Evolutionary conservation across 2,329 filamentous ascomycete species (phyloP), one percentile per base, ranked within the genome.

Genomic region (Monosporascus sp.): DNA sequence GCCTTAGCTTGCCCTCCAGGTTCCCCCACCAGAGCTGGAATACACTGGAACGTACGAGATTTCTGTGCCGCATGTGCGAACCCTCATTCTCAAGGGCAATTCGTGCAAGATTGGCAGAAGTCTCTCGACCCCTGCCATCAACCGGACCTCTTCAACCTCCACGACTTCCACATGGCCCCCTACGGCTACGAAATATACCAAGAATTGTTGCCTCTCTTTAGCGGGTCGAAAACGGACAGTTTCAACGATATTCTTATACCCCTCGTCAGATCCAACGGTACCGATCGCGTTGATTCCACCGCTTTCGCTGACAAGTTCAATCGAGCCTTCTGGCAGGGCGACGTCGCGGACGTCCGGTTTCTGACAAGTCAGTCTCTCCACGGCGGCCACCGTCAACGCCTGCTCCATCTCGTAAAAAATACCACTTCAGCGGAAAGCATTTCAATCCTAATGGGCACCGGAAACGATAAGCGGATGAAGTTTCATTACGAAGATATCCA

Each of bases 221-320:
- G 88, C 57, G 79, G 88, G 54, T 86, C 83, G 48, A 90, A 90
- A 61, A 82, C 86, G 1, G 77, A 81, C 45, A 84, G 85, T 5
- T 93, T 89, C 70, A 83, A 80, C 57, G 90, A 95, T 65, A 89
- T 95, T 36, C 70, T 92, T 22, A 87, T 91, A 50, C 89, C 90
- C 0, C 64, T 82, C 74, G 78, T 61, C 69, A 79, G 50, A 3
- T 51, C 57, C 14, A 81, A 82, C 49, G 64, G 71, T 0, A 77
- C 80, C 25, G 75, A 77, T 1, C 70, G 77, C 3, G 74, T 76
- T 0, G 72, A 76, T 36, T 62, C 73, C 59, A 67, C 65, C 14
- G 54, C 70, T 1, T 92, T 89, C 57, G 63, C 71, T 0, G 72
- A 83, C 48, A 90, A 91, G 62, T 74, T 80, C 45, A 79, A 86